These are phyloP conservation scores for Phytophthora podocarpi DNA, from an alignment of 352 stramenopile genomes.

Conservation along the genomic window DNA sequence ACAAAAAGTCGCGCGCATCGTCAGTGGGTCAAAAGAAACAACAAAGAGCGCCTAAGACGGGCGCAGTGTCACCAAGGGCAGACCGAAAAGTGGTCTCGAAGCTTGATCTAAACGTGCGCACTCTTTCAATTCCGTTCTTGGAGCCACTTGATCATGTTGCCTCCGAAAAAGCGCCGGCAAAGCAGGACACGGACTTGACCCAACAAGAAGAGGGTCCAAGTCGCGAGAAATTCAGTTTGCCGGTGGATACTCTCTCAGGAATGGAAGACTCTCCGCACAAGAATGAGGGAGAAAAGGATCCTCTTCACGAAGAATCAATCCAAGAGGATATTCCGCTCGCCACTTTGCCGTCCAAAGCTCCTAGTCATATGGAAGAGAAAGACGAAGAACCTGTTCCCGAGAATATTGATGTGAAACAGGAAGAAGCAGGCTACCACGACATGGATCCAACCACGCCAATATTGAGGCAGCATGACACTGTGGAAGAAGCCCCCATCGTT, in stretches of 20 bases:
- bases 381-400: conserved; percentile 28
- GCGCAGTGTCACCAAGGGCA: conserved; percentile 3
- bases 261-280: conserved; percentile 18
- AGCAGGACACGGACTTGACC: conserved; percentile 7
- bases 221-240: conserved; percentile 9
- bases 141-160: conserved; percentile 25
- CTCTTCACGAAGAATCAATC: conserved; percentile 34
- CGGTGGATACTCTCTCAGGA: neutral
- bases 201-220: neutral
- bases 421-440: conserved; percentile 7
- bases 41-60: conserved; percentile 8
- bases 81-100: conserved; percentile 11
- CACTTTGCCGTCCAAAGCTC: neutral
- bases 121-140: conserved; percentile 25
- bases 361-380: conserved; percentile 9
- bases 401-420: conserved; percentile 22
- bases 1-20: conserved; percentile 41
- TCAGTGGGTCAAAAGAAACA: conserved; percentile 22
- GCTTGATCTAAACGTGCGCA: conserved; percentile 11
- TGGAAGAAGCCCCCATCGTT: conserved; percentile 17
- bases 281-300: conserved; percentile 20
- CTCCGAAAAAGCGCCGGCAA: conserved; percentile 23
- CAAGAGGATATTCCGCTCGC: conserved; percentile 29
- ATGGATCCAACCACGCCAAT: neutral
- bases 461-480: neutral